Base-by-base conservation (phyloP, 2,329 filamentous ascomycete genomes). In the Fusarium sp. region DNA sequence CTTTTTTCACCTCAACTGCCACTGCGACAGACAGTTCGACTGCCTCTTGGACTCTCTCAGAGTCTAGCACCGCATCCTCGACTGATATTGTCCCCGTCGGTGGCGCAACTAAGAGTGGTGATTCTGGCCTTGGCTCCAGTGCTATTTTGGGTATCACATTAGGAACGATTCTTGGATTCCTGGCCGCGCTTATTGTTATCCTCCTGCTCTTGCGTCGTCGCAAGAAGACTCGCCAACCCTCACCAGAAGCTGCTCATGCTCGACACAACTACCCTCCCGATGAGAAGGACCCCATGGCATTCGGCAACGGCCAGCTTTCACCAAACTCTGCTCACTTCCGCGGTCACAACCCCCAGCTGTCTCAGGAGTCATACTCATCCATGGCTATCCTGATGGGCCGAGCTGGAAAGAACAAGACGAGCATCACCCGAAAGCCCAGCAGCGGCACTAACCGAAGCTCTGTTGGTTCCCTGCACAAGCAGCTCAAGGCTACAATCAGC, bases 111-210 rank as follows among this genome's bases (percentile, higher is more conserved):
- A 67, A 65, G 22, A 66, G 63, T 13, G 71, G 81, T 29, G 79
- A 80, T 27, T 81, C 83, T 42, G 81, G 78, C n/a, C 72, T 82
- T 58, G 79, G 81, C 68, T 79, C 85, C 80, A 85, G 88, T 82
- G 75, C 91, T 9, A 92, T 98, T 31, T 88, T 98, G 2, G 95
- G 94, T 36, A 94, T 94, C 60, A 94, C 94, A 0, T 87, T 98
- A 1, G 95, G 95, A 14, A 91, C 92, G n/a, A 91, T 98, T 25
- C 89, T 94, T 62, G 95, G 93, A 20, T 85, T 95, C 62, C 91
- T 93, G 22, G 84, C 91, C 1, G 80, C 98, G 8, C 85, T 97
- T n/a, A 87, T 93, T 29, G 81, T 94, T 2, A 80, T 95, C n/a
- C 87, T 98, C 22, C 85, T 97, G 60, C 86, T 93, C 10, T 63